phyloP scores from a whole-genome alignment of 768 basidiomycete genomes.

The Austroboletus eburneus region DNA sequence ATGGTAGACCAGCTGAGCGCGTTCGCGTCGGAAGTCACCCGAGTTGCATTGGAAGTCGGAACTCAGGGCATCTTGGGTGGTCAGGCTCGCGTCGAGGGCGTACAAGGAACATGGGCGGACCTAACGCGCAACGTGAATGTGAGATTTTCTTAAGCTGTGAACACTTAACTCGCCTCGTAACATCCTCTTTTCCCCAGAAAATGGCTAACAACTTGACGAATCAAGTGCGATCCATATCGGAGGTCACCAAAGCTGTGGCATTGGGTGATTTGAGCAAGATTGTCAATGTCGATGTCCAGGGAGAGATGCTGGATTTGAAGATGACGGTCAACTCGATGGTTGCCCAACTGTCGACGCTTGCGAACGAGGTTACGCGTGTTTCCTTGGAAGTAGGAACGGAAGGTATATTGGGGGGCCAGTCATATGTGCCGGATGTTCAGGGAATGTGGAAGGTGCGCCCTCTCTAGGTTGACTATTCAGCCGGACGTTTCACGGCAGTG shows the following conservation, averaged over 20 bases:
- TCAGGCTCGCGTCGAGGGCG: slow-evolving; percentile 85
- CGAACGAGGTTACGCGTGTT: slow-evolving; percentile 86
- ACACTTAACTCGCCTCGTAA: neutral
- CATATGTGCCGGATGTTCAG: slow-evolving; percentile 85
- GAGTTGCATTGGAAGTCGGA: slow-evolving; percentile 85
- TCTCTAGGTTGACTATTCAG: slow-evolving; percentile 30
- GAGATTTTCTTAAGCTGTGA: slow-evolving; percentile 4
- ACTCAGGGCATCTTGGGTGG: slow-evolving; percentile 90
- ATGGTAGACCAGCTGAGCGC: slow-evolving; percentile 91
- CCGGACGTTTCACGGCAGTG: slow-evolving; percentile 9
- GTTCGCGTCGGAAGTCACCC: slow-evolving; percentile 78
- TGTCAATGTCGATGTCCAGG: slow-evolving; percentile 90
- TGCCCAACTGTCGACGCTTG: slow-evolving; percentile 64
- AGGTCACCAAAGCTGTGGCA: slow-evolving; percentile 76
- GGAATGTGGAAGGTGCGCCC: slow-evolving; percentile 84
- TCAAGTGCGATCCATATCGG: slow-evolving; percentile 89
- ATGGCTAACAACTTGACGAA: slow-evolving; percentile 84
- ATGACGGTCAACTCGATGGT: slow-evolving; percentile 80
- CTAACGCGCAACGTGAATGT: slow-evolving; percentile 90
- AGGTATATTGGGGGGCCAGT: slow-evolving; percentile 92
- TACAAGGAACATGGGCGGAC: slow-evolving; percentile 93
- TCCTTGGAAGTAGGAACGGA: slow-evolving; percentile 90
- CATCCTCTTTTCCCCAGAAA: slow-evolving; percentile 45
- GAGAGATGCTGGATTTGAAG: slow-evolving; percentile 88
- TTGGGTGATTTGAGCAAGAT: slow-evolving; percentile 78